These are phyloP conservation scores for Globisporangium paddicum DNA, from an alignment of 352 stramenopile genomes.

Conservation along the genomic window DNA sequence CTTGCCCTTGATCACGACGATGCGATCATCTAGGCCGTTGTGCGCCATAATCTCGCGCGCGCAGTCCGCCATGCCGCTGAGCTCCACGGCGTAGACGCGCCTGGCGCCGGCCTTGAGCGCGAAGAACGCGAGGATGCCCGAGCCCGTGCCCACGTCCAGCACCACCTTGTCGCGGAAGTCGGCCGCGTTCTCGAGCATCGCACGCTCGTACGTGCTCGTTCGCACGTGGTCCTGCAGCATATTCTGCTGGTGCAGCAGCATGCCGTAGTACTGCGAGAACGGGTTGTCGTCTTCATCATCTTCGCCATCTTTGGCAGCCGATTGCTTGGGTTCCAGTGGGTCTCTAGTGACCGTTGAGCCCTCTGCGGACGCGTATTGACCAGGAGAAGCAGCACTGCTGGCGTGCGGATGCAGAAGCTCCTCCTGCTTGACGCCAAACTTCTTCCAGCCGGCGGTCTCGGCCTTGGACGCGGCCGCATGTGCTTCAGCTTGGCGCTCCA, in stretches of 20 bases:
- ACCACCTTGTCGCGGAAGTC: constrained; percentile 98
- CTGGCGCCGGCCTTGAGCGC: constrained; percentile 95
- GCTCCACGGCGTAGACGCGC: constrained; percentile 94
- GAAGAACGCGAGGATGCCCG: constrained; percentile 99
- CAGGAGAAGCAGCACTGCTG: neutral
- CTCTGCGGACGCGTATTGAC: neutral
- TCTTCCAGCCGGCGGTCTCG: constrained; percentile 24
- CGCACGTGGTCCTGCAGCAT: constrained; percentile 99
- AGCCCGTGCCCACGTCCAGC: constrained; percentile 98
- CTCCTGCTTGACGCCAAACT: constrained; percentile 27
- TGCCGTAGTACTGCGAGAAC: constrained; percentile 94
- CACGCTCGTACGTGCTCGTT: constrained; percentile 97
- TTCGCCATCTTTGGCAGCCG: neutral
- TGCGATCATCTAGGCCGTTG: constrained; percentile 95
- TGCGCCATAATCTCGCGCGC: constrained; percentile 91
- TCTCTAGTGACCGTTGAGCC: neutral
- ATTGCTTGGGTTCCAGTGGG: neutral
- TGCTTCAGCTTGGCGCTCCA: constrained; percentile 5
- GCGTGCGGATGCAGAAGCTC: constrained; percentile 11
- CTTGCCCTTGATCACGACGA: constrained; percentile 97
- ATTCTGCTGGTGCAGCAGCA: constrained; percentile 99
- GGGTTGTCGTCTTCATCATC: constrained; percentile 79
- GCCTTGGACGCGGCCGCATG: constrained; percentile 13
- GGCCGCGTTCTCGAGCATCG: constrained; percentile 94
- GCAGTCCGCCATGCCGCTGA: constrained; percentile 98